phyloP scores from a whole-genome alignment of 73 alveolate species.

The Paramecium sexaurelia region DNA sequence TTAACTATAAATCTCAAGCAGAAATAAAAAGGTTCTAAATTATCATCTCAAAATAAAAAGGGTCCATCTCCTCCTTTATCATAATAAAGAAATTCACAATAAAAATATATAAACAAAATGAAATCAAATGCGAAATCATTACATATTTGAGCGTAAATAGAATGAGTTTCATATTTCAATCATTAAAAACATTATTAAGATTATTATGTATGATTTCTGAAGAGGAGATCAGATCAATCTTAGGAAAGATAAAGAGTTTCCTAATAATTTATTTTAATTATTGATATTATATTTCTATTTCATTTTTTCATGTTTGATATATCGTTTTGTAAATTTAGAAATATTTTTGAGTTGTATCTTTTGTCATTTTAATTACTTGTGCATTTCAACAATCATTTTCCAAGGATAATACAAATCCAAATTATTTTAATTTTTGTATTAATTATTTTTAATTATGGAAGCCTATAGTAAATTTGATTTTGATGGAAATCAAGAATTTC shows the following conservation, averaged over 20 bases:
- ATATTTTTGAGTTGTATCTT: not conserved
- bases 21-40: not conserved
- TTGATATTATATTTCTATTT: not conserved
- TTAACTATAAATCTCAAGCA: not conserved
- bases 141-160: not conserved
- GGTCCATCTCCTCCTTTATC: not conserved
- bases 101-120: not conserved
- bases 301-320: not conserved
- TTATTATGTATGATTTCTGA: not conserved
- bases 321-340: not conserved
- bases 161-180: not conserved
- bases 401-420: not conserved
- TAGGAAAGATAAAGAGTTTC: not conserved
- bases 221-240: not conserved
- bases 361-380: not conserved
- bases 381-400: not conserved
- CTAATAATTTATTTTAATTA: not conserved
- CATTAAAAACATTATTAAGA: not conserved
- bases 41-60: not conserved
- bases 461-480: not conserved
- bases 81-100: not conserved
- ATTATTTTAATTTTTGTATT: not conserved
- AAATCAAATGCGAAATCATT: not conserved
- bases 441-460: slow-evolving; percentile 13
- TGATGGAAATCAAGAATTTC: not conserved